Percentiles rank a stretch among this genome's conserved stretches.
These are phyloP conservation scores for Erodium moschatum DNA, from an alignment of 441 rosid genomes.

Conservation along the genomic window DNA sequence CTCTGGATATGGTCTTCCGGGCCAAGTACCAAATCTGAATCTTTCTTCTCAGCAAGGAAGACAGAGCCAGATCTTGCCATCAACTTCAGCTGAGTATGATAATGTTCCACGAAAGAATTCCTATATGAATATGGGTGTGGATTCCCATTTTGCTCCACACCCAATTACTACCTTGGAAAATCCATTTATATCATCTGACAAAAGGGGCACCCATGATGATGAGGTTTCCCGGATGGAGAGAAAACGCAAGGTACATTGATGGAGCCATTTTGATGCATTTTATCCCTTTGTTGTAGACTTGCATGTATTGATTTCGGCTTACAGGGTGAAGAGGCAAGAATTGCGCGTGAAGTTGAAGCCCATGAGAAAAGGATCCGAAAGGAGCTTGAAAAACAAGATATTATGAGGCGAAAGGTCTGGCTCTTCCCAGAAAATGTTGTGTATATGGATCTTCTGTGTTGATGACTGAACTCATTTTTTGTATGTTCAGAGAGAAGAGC, in stretches of 20 bases:
- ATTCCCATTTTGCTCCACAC: constrained; percentile 34
- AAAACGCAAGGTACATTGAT: constrained; percentile 52
- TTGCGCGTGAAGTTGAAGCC: constrained; percentile 71
- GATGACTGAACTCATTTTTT: constrained; percentile 21
- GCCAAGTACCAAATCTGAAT: constrained; percentile 52
- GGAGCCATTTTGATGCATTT: constrained; percentile 11
- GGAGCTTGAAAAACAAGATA: constrained; percentile 85
- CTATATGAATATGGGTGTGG: constrained; percentile 31
- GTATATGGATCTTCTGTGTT: constrained; percentile 16
- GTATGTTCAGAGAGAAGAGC: constrained; percentile 68
- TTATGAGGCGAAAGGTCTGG: constrained; percentile 67
- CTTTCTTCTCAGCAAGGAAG: constrained; percentile 56
- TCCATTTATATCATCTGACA: constrained; percentile 42
- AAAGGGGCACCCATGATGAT: constrained; percentile 44
- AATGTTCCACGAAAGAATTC: constrained; percentile 39
- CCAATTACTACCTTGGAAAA: constrained; percentile 37
- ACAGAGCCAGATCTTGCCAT: constrained; percentile 38
- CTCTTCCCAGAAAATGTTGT: constrained; percentile 17
- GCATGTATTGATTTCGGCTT: constrained; percentile 15
- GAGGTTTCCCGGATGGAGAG: constrained; percentile 50
- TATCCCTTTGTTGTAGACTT: constrained; percentile 4
- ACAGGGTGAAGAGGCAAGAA: constrained; percentile 70
- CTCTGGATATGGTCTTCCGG: constrained; percentile 40
- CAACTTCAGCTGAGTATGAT: constrained; percentile 41
- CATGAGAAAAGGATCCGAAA: constrained; percentile 74